Conservation (phyloP, 1,139 yeast species). For the Lodderomyces elongisporus region DNA sequence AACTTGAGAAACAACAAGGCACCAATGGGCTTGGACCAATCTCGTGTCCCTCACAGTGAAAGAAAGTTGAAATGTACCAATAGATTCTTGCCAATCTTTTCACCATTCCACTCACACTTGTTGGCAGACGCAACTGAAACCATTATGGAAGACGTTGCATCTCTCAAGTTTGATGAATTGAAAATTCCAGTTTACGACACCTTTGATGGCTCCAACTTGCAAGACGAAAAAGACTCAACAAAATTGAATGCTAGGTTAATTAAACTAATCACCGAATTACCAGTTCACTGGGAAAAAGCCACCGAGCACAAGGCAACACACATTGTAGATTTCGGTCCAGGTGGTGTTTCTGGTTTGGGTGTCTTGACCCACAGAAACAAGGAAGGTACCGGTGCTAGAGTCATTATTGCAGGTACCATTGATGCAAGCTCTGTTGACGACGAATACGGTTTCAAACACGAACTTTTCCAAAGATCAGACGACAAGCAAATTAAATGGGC, state of each 20-base stretch:
- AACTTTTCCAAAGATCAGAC: constrained; percentile 66
- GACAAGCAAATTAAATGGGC: constrained; percentile 69
- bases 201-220: constrained; percentile 75
- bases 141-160: constrained; percentile 60
- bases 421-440: constrained; percentile 60
- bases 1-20: constrained; percentile 93
- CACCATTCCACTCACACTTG: constrained; percentile 95
- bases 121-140: constrained; percentile 65
- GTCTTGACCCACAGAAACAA: constrained; percentile 93
- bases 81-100: constrained; percentile 90
- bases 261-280: constrained; percentile 77
- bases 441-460: constrained; percentile 94
- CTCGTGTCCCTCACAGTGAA: constrained; percentile 88
- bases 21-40: constrained; percentile 89
- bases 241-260: constrained; percentile 54
- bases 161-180: constrained; percentile 55
- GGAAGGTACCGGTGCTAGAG: constrained; percentile 97
- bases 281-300: constrained; percentile 93
- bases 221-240: constrained; percentile 21
- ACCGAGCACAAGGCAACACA: constrained; percentile 72
- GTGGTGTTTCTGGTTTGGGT: constrained; percentile 97
- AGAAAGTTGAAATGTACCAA: constrained; percentile 90
- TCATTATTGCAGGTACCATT: constrained; percentile 88
- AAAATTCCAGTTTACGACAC: constrained; percentile 91
- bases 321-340: constrained; percentile 95